Evolutionary conservation across 2,329 filamentous ascomycete genomes (phyloP), one percentile per base, ranked within the genome.

Genomic region (Arthrobotrys pseudoclavata): DNA sequence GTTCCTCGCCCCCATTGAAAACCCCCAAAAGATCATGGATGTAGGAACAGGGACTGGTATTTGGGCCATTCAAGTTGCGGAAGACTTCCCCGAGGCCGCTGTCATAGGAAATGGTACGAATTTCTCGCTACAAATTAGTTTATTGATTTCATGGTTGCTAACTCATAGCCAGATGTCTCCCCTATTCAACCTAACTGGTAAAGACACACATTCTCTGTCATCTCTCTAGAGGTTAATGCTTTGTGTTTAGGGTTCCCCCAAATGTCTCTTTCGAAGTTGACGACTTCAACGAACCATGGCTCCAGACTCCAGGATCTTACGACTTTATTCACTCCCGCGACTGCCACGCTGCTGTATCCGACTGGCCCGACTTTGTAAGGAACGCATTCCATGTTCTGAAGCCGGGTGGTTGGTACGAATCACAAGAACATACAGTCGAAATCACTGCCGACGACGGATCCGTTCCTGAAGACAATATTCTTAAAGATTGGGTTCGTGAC

Each of bases 311-410:
- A 6, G 72, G 78, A 26, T 76, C 48, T 13, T 81, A 81, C 37
- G 80, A 81, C 45, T 74, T 81, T 24, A 75, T 81, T 34, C 81
- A 81, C 53, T 40, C 60, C 26, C 80, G 81, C 52, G 84, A 88
- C 80, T 85, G 91, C 83, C 84, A 85, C 1, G 90, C 89, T 20
- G 86, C 86, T 57, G 87, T 91, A 79, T 83, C 84, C 0, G 86
- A 89, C 79, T 91, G 89, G 84, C 84, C 85, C 20, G 83, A 85
- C 10, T 83, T 91, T 6, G 86, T 91, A 75, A 82, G 82, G 12
- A 87, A 88, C 71, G 83, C 86, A 0, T 88, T 47, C 53, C 69
- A 63, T 13, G 45, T 70, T 0, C 68, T 82, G n/a, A 86, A 86
- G 76, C 88, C 88, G 0, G 88, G 88, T 12, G 87, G 86, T 3